Evolutionary conservation across 306 rosid genomes (phyloP), one percentile per base, ranked within the genome.

Genomic region (Fragaria nilgerrensis): DNA sequence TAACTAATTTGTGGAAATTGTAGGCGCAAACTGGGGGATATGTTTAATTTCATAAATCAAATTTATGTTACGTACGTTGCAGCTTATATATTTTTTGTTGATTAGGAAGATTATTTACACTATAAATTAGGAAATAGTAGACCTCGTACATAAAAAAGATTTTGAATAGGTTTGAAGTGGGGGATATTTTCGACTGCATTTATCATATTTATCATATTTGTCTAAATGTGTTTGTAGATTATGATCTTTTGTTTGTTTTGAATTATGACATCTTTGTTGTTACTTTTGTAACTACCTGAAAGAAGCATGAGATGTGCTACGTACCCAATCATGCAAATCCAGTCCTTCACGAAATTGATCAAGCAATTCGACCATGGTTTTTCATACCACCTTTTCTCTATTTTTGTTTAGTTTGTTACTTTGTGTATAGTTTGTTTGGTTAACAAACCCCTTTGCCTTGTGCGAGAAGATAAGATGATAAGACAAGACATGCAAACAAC

Each of bases 381-480:
- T 43, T 23, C 20, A 25, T 25, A 5, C 63, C 16, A 58, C 17
- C 27, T 20, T 43, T 63, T 64, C 36, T 4, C 50, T 25, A 9
- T 47, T 48, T 8, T 37, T n/a, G 72, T 53, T 48, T 75, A 11
- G 45, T 34, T 29, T 29, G 32, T 29, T 2, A 29, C 32, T 34
- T 34, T 36, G 39, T 36, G 39, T 36, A 36, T 36, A 4, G 39
- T 36, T 64, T 48, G 29, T 32, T 67, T 67, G 29, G 29, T 76
- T 59, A 62, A 59, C 77, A 45, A 71, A 63, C 70, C 45, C 27
- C 25, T 71, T 39, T 36, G 5, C 25, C 45, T 16, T 9, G 70
- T 65, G 25, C 39, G 68, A 12, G 68, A 62, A 62, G 68, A 62
- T 62, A 62, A 62, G 67, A 62, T 62, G n/a, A 62, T 29, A 62